Conservation (phyloP, 768 basidiomycete species). For the Boletellus sp. region DNA sequence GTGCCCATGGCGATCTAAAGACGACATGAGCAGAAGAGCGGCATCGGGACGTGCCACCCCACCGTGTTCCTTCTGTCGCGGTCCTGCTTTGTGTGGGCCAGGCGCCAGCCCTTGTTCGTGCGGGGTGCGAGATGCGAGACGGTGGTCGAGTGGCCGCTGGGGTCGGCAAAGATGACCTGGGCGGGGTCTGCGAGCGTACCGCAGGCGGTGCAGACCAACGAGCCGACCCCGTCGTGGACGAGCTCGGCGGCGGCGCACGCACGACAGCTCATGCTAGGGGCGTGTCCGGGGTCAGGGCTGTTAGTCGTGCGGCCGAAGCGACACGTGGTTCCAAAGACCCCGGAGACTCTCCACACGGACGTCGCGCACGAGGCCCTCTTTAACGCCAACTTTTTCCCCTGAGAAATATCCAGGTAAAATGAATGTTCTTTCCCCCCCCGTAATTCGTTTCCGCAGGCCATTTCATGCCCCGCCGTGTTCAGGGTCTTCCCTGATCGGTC, state of each 20-base stretch:
- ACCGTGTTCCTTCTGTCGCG: constrained; percentile 64
- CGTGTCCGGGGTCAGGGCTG: constrained; percentile 12
- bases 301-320: background rate
- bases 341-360: constrained; percentile 22
- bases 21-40: constrained; percentile 15
- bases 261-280: constrained; percentile 35
- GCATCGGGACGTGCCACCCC: constrained; percentile 21
- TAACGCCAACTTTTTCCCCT: constrained; percentile 7
- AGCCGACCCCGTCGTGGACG: constrained; percentile 57
- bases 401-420: background rate
- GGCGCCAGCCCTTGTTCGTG: constrained; percentile 51
- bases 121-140: constrained; percentile 47
- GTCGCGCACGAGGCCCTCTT: constrained; percentile 7
- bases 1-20: constrained; percentile 57
- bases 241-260: constrained; percentile 52
- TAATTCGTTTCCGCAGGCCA: background rate
- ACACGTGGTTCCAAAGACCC: constrained; percentile 19
- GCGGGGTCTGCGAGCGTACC: constrained; percentile 65
- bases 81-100: constrained; percentile 63
- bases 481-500: constrained; percentile 22
- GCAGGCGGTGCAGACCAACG: constrained; percentile 64
- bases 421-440: background rate
- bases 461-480: constrained; percentile 21
- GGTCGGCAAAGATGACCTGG: constrained; percentile 55
- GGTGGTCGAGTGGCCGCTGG: constrained; percentile 31